Conservation (phyloP, 1,139 yeast species). For the Trichomonascaceae sp. region DNA sequence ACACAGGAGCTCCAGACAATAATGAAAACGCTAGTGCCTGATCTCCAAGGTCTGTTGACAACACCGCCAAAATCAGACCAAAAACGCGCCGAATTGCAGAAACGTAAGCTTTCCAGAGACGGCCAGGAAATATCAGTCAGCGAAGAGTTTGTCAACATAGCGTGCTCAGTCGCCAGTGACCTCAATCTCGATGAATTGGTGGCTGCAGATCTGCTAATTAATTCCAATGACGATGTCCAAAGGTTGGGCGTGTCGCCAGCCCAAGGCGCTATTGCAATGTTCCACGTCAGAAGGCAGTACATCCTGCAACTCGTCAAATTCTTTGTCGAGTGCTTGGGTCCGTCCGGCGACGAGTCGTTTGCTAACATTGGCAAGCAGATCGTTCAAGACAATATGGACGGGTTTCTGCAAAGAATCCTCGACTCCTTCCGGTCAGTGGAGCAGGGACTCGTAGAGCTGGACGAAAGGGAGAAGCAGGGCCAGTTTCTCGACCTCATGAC, state of each 20-base stretch:
- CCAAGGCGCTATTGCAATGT: conserved; percentile 63
- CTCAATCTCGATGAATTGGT: conserved; percentile 55
- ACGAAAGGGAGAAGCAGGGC: conserved; percentile 56
- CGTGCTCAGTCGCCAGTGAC: conserved; percentile 48
- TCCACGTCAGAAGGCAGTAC: conserved; percentile 54
- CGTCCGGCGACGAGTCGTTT: conserved; percentile 1
- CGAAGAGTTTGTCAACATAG: conserved; percentile 37
- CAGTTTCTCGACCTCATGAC: conserved; percentile 37
- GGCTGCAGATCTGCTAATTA: conserved; percentile 42
- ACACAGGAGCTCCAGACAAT: conserved; percentile 9
- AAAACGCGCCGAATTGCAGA: background rate
- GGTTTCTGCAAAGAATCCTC: conserved; percentile 27
- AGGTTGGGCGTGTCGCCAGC: conserved; percentile 41
- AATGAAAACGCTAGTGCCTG: conserved; percentile 6
- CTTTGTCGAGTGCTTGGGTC: conserved; percentile 22
- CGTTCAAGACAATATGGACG: conserved; percentile 1
- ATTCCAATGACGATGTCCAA: conserved; percentile 31
- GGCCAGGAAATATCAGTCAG: conserved; percentile 26
- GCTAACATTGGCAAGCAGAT: conserved; percentile 1
- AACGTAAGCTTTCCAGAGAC: background rate
- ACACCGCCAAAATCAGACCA: background rate
- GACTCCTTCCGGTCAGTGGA: conserved; percentile 48
- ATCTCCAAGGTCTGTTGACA: background rate
- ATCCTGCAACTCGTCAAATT: conserved; percentile 57
- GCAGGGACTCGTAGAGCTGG: conserved; percentile 37